Conservation (phyloP, 1,284 basidiomycete genomes). For the Fistulina hepatica region DNA sequence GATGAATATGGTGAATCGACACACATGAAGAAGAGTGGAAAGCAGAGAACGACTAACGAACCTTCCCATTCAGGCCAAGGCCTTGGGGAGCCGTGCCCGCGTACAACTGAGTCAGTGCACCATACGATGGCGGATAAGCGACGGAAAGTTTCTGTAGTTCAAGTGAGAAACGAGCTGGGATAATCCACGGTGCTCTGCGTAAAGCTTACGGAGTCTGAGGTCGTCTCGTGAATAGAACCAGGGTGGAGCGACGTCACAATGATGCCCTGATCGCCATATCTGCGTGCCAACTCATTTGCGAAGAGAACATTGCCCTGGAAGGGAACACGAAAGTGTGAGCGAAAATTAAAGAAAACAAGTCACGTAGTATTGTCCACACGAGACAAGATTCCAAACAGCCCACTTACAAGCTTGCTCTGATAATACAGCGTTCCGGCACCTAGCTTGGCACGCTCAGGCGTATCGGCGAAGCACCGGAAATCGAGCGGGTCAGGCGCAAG, state of each 20-base stretch:
- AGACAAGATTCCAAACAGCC: no score
- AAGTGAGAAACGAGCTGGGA: no score
- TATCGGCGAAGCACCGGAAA: slow-evolving; percentile 17
- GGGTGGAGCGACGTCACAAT: slow-evolving; percentile 16
- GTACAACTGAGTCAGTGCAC: slow-evolving; percentile 10
- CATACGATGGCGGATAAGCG: slow-evolving; percentile 1
- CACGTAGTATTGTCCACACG: no score
- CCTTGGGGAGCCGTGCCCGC: slow-evolving; percentile 14
- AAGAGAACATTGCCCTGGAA: slow-evolving; percentile 15
- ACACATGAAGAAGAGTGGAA: background rate
- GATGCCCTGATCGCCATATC: slow-evolving; percentile 16
- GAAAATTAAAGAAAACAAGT: no score
- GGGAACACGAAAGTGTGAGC: background rate
- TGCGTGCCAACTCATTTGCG: slow-evolving; percentile 14
- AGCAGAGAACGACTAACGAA: background rate
- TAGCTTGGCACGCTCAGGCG: slow-evolving; percentile 15
- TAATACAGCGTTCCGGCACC: slow-evolving; percentile 23
- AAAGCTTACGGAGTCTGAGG: no score
- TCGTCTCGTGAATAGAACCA: no score
- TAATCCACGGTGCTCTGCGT: no score
- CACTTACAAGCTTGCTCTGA: slow-evolving; percentile 27
- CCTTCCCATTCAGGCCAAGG: slow-evolving; percentile 11
- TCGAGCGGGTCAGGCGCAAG: slow-evolving; percentile 14
- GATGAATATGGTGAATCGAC: background rate
- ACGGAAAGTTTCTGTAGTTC: slow-evolving; percentile 5